Evolutionary conservation across 2,329 filamentous ascomycete genomes (phyloP), one percentile per base, ranked within the genome.

Genomic region (Curvularia lunata): DNA sequence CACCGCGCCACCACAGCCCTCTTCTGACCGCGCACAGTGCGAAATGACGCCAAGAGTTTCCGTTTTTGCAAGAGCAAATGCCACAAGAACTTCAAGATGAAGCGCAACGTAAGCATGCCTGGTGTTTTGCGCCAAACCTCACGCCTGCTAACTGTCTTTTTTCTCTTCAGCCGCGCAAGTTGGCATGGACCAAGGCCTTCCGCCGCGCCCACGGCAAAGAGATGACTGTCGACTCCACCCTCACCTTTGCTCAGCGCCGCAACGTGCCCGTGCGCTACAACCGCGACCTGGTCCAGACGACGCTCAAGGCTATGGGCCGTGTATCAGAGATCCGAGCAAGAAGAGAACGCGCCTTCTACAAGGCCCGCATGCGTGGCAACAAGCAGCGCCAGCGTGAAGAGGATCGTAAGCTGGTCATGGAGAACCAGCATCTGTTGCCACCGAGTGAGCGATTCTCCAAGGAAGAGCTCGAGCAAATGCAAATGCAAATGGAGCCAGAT

Each of bases 191-290:
- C n/a, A 75, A 75, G 54, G 65, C 65, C 9, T 74, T 72, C 68
- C 71, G 70, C 47, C 71, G 68, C 56, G 74, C 73, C 2, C 73
- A 82, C 66, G 86, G 88, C 66, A 79, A 88, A 96, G 91, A 76
- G 62, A 70, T 77, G 67, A 91, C 91, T 56, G 93, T 98, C 79
- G 95, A 99, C 84, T 90, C 87, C 72, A 97, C 94, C 30, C 88
- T 99, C 60, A 90, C 92, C 74, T 97, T 98, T 81, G 90, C 91
- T 62, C 91, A 92, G 67, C 90, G 92, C 75, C 91, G 95, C 83
- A 97, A 99, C 83, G 87, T 96, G 30, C 95, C 95, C 66, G 87
- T 96, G 61, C 91, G 94, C 75, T 99, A 99, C 87, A 91, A 97
- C 86, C 89, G 95, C 78, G 91, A 96, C 69, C 87, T 97, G 64